Conservation (phyloP, 2,329 filamentous ascomycete genomes). For the Cercospora nicotianae region DNA sequence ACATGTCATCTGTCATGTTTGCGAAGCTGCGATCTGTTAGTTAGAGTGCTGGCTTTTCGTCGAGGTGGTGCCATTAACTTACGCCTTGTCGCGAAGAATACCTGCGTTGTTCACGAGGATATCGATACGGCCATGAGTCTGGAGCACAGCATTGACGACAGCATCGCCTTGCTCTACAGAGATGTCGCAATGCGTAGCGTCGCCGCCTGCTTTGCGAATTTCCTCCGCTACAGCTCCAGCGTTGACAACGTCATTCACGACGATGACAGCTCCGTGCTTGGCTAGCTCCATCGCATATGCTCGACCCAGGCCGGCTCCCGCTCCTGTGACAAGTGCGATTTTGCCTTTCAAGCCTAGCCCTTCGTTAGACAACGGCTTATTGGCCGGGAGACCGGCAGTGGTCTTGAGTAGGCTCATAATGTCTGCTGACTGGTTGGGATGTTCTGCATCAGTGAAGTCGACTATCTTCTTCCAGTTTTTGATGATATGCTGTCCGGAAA, state of each 20-base stretch:
- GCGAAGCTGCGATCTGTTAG: conserved; percentile 56
- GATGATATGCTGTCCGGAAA: conserved; percentile 50
- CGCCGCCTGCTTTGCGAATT: conserved; percentile 82
- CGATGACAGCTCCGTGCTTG: conserved; percentile 75
- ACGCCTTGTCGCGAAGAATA: conserved; percentile 90
- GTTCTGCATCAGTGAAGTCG: conserved; percentile 68
- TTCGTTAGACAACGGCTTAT: conserved; percentile 95
- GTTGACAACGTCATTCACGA: conserved; percentile 89
- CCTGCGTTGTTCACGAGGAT: conserved; percentile 81
- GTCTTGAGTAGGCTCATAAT: conserved; percentile 79
- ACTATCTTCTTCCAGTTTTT: conserved; percentile 75
- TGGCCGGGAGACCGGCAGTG: conserved; percentile 87
- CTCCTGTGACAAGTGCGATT: conserved; percentile 82
- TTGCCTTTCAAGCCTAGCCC: conserved; percentile 87
- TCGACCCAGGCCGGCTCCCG: conserved; percentile 84
- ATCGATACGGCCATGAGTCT: conserved; percentile 87
- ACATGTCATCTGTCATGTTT: conserved; percentile 92
- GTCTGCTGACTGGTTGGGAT: conserved; percentile 78
- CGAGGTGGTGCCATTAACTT: no score
- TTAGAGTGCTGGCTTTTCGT: no score
- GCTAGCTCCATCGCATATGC: conserved; percentile 85
- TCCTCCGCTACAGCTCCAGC: conserved; percentile 86
- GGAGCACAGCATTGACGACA: conserved; percentile 87
- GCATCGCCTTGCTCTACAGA: conserved; percentile 87
- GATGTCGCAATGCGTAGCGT: conserved; percentile 87